Conservation (phyloP, 441 rosid genomes). For the Erodium moschatum region DNA sequence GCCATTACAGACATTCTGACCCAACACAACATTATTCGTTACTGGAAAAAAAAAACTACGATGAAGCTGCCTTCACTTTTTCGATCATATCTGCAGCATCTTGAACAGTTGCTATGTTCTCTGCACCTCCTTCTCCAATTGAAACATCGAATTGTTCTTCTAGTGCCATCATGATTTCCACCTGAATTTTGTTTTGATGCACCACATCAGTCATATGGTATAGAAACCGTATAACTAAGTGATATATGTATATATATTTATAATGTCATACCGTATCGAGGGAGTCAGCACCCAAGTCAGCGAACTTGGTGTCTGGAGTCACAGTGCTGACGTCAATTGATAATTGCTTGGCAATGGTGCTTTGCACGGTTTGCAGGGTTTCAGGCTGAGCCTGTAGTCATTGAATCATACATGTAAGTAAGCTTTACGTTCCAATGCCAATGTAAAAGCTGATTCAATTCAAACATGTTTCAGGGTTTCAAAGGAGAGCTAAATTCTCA, state of each 20-base stretch:
- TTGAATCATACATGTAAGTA: neutral
- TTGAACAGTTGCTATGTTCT: constrained; percentile 48
- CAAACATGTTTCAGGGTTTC: neutral
- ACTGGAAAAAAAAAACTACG: neutral
- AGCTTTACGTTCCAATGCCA: neutral
- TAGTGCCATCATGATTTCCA: constrained; percentile 61
- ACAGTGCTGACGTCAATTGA: constrained; percentile 44
- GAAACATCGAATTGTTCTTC: constrained; percentile 56
- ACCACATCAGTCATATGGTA: neutral
- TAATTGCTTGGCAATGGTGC: constrained; percentile 56
- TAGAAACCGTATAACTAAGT: neutral
- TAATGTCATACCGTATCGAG: constrained; percentile 42
- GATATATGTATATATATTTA: neutral
- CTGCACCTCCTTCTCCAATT: constrained; percentile 52
- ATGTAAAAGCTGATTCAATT: too few species aligned
- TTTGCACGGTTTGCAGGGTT: constrained; percentile 45
- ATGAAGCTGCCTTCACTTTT: constrained; percentile 37
- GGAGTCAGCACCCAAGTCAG: constrained; percentile 70
- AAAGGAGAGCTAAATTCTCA: constrained; percentile 21
- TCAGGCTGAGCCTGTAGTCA: constrained; percentile 35
- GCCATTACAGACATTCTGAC: too few species aligned
- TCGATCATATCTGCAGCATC: constrained; percentile 58
- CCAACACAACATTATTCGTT: too few species aligned
- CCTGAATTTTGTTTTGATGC: constrained; percentile 23
- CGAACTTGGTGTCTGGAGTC: constrained; percentile 50